Evolutionary conservation across 139 green algal genomes (phyloP), one percentile per base, ranked within the genome.

Genomic region (Tetradesmus lagerheimii): DNA sequence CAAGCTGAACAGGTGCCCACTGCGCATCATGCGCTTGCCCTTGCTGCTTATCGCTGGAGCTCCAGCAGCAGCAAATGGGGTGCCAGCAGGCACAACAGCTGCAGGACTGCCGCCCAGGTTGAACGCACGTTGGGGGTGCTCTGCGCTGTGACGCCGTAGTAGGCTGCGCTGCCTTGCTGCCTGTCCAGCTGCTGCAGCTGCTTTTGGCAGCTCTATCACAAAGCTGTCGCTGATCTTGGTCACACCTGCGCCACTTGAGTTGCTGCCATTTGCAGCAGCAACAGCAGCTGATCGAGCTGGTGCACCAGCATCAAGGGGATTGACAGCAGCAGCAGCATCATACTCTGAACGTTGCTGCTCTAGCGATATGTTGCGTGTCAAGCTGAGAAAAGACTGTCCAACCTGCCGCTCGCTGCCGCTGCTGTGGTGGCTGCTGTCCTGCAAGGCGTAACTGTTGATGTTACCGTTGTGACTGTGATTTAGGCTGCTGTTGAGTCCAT

Each of bases 1-100:
- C 57, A 87, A 35, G 35, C 82, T 87, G 53, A 87, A 87, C 12
- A 87, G 62, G 82, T 78, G 43, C 11, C 57, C 57, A 39, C 53
- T 53, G 57, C 82, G 53, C 82, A 78, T 29, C 82, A 79, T 29
- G 11, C 35, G 82, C 35, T 38, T 37, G 50, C 41, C 37, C 53
- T 39, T 66, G 39, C 41, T 41, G 41, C 41, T 34, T 66, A 37
- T 6, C 39, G 27, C 57, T 71, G 43, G 41, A 18, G 1, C 18
- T 37, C 41, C 79, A 67, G 43, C 35, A n/a, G 37, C 35, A 45
- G 37, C 77, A 83, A 5, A 20, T 31, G 57, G 23, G 57, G 20
- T 71, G 23, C 57, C 57, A 6, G 20, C 31, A 71, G 57, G 8
- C 4, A n/a, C 57, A 71, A 1, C 57, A 71, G 57, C 8, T 6